Conservation (phyloP, 2,329 filamentous ascomycete genomes). For the Onygenales sp. region DNA sequence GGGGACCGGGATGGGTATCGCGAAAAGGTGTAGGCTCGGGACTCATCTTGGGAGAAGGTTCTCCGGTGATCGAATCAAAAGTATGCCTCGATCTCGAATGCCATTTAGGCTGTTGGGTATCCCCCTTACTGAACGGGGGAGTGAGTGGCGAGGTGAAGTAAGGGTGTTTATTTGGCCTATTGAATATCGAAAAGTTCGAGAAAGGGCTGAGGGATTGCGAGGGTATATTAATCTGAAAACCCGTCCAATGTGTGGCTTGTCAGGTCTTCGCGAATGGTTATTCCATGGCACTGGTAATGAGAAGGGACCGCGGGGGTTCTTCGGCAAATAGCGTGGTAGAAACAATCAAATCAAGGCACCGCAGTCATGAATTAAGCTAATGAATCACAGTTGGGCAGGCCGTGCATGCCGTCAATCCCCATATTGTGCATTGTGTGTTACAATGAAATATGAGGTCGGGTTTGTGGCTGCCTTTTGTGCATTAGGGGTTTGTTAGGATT, state of each 20-base stretch:
- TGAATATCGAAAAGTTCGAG: neutral
- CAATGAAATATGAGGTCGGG: no score
- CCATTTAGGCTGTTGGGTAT: neutral
- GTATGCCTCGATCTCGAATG: neutral
- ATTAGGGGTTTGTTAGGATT: no score
- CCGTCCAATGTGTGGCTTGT: neutral
- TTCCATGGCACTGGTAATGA: neutral
- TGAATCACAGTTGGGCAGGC: no score
- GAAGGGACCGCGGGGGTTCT: neutral
- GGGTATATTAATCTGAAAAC: neutral
- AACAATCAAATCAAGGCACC: neutral
- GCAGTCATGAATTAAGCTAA: no score
- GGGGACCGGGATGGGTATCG: neutral
- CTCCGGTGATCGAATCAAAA: neutral
- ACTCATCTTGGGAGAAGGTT: no score
- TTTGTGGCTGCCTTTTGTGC: no score
- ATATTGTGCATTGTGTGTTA: no score
- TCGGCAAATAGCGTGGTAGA: neutral
- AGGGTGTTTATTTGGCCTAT: no score
- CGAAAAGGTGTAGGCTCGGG: neutral
- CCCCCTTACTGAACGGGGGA: neutral
- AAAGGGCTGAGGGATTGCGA: neutral
- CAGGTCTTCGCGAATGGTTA: neutral
- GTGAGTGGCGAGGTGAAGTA: neutral
- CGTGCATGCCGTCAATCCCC: no score